Conservation (phyloP, 2,329 filamentous ascomycete genomes). For the Tolypocladium capitatum region DNA sequence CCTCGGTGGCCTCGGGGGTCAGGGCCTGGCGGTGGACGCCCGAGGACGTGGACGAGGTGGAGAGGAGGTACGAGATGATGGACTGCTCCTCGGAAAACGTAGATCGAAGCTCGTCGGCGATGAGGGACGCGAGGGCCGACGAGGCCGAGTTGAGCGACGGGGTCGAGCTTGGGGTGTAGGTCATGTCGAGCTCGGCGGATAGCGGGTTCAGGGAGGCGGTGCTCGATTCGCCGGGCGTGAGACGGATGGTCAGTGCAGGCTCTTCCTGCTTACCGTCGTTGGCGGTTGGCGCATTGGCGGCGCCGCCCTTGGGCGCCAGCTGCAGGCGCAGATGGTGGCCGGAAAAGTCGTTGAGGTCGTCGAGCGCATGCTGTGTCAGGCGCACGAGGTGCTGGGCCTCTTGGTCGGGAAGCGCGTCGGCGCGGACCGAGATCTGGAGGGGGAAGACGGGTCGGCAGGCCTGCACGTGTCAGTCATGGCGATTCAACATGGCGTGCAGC, state of each 20-base stretch:
- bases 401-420: conserved; percentile 47
- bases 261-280: conserved; percentile 27
- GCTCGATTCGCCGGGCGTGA: conserved; percentile 50
- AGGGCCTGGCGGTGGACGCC: conserved; percentile 32
- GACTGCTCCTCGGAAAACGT: conserved; percentile 83
- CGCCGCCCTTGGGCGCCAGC: conserved; percentile 13
- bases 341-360: conserved; percentile 76
- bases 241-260: conserved; percentile 55
- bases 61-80: conserved; percentile 64
- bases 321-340: conserved; percentile 60
- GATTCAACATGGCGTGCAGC: background rate
- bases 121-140: conserved; percentile 61
- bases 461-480: conserved; percentile 30
- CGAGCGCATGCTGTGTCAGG: conserved; percentile 73
- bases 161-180: conserved; percentile 57
- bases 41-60: conserved; percentile 39
- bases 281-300: background rate
- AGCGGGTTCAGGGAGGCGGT: conserved; percentile 55
- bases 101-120: conserved; percentile 63
- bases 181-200: conserved; percentile 59
- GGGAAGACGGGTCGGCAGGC: conserved; percentile 82
- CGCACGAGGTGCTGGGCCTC: conserved; percentile 64
- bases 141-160: conserved; percentile 55
- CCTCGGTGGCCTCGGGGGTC: conserved; percentile 38
- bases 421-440: conserved; percentile 65